Conservation (phyloP, 495 filamentous ascomycete genomes). For the Choiromyces venosus region DNA sequence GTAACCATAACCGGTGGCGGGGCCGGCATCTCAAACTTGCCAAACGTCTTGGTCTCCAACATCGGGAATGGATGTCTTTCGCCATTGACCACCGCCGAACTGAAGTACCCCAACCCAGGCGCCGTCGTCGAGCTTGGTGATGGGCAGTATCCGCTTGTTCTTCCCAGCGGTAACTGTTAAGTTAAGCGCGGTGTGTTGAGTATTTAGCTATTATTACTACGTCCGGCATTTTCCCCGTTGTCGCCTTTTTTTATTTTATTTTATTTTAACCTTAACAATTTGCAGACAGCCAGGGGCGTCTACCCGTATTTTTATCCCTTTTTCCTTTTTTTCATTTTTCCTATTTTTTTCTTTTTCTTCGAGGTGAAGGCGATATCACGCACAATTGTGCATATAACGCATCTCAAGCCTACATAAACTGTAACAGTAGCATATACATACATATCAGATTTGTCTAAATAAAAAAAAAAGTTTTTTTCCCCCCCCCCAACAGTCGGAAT, state of each 20-base stretch:
- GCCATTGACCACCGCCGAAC: slow-evolving; percentile 50
- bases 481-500: no score
- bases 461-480: no score
- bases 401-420: neutral
- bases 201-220: no score
- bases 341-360: neutral
- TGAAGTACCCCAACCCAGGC: slow-evolving; percentile 69
- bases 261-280: neutral
- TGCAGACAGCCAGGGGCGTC: neutral
- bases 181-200: neutral
- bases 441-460: no score
- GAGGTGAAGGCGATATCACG: no score
- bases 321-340: neutral
- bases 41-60: slow-evolving; percentile 58
- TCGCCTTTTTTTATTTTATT: neutral
- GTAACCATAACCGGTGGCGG: slow-evolving; percentile 50
- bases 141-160: neutral
- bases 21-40: slow-evolving; percentile 50
- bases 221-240: neutral
- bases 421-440: neutral
- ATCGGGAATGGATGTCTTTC: slow-evolving; percentile 52
- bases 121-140: slow-evolving; percentile 48
- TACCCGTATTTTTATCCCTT: neutral
- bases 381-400: neutral
- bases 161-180: slow-evolving; percentile 1